Evolutionary conservation across 2,329 filamentous ascomycete genomes (phyloP).

Genomic region (Fusarium tricinctum): DNA sequence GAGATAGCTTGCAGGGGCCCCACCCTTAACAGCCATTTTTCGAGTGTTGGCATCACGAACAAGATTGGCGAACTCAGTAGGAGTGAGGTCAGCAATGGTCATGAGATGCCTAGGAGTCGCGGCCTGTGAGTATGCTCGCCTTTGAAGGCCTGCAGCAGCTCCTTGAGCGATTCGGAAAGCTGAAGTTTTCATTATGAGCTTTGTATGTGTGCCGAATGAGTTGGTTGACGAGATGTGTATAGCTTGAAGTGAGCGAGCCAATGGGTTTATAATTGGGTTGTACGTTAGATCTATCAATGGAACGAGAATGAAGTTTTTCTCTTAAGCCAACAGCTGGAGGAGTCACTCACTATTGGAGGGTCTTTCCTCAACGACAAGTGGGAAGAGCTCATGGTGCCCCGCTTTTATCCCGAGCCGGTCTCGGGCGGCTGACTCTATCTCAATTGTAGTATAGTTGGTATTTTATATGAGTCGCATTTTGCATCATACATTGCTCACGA

Average conservation of each 20-base stretch:
- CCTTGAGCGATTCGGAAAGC: slow-evolving; percentile 53
- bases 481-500: background rate
- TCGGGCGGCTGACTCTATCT: slow-evolving; percentile 16
- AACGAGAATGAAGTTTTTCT: slow-evolving; percentile 26
- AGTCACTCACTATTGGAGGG: slow-evolving; percentile 40
- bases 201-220: background rate
- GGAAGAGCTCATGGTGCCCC: slow-evolving; percentile 9
- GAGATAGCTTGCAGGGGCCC: slow-evolving; percentile 67
- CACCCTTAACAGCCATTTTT: slow-evolving; percentile 83
- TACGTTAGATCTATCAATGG: slow-evolving; percentile 20
- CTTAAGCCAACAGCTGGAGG: slow-evolving; percentile 27
- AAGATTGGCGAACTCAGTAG: slow-evolving; percentile 83
- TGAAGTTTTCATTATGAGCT: slow-evolving; percentile 54
- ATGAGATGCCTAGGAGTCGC: slow-evolving; percentile 83
- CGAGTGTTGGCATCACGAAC: slow-evolving; percentile 84
- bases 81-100: slow-evolving; percentile 88
- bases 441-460: no score
- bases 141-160: slow-evolving; percentile 56
- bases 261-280: slow-evolving; percentile 12
- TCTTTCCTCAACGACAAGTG: background rate
- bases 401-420: slow-evolving; percentile 26
- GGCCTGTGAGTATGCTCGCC: slow-evolving; percentile 60
- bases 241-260: background rate
- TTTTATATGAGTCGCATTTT: background rate
- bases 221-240: background rate